Conservation (phyloP, 306 rosid genomes). For the Arachis hypogaea region DNA sequence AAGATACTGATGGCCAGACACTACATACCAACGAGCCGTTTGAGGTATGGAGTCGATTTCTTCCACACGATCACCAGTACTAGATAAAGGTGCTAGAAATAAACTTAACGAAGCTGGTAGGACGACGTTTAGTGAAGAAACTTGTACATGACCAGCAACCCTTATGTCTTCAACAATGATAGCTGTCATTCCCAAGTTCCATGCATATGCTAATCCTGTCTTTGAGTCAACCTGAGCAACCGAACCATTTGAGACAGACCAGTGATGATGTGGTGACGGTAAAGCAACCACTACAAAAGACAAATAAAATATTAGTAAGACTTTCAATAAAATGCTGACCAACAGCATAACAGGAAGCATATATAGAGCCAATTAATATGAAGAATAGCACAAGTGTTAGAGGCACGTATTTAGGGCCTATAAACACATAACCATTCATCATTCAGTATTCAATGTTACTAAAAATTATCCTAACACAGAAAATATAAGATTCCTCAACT, state of each 20-base stretch:
- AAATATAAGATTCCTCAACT: conserved; percentile 31
- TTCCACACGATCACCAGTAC: conserved; percentile 58
- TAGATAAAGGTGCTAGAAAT: conserved; percentile 63
- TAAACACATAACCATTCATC: not conserved
- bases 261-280: conserved; percentile 88
- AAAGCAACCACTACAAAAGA: conserved; percentile 70
- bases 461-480: conserved; percentile 19
- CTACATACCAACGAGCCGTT: conserved; percentile 64
- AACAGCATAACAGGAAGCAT: conserved; percentile 30
- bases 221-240: conserved; percentile 69
- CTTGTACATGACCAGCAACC: conserved; percentile 83
- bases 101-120: conserved; percentile 66
- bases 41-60: conserved; percentile 57
- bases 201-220: conserved; percentile 69
- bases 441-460: not conserved
- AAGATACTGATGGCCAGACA: conserved; percentile 82
- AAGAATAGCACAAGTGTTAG: conserved; percentile 6
- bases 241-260: conserved; percentile 88
- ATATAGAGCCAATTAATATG: conserved; percentile 12
- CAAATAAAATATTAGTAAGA: conserved; percentile 40
- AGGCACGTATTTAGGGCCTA: conserved; percentile 16
- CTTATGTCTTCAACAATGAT: conserved; percentile 85
- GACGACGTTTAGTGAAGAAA: conserved; percentile 83
- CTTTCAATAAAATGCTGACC: conserved; percentile 29
- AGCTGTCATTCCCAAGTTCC: conserved; percentile 70